Evolutionary conservation across 31 red algal genomes (phyloP).

Genomic region (Endocladia muricata): DNA sequence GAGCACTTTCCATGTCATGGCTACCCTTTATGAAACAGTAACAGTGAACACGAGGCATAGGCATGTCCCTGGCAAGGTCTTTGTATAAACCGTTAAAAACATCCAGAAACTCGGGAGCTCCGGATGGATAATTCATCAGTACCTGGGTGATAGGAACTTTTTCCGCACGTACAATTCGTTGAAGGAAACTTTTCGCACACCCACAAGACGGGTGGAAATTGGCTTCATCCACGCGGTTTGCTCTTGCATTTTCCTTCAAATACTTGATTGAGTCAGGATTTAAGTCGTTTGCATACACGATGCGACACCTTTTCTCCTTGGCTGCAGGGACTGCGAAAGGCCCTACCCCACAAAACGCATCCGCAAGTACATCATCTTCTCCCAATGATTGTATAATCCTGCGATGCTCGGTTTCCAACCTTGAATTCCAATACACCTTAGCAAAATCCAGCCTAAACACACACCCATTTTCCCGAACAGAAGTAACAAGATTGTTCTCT

Average conservation of each 20-base stretch:
- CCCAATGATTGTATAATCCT: conserved; percentile 56
- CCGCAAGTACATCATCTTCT: conserved; percentile 53
- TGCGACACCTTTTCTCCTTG: conserved; percentile 28
- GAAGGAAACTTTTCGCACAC: conserved; percentile 66
- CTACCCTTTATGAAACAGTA: conserved; percentile 81
- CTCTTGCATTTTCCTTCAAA: conserved; percentile 59
- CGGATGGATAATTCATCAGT: conserved; percentile 90
- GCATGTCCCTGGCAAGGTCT: neutral
- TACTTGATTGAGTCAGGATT: conserved; percentile 75
- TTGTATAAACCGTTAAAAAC: conserved; percentile 77
- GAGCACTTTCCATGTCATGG: conserved; percentile 31
- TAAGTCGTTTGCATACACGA: conserved; percentile 88
- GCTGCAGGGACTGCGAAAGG: conserved; percentile 85
- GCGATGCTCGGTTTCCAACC: conserved; percentile 87
- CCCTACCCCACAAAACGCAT: conserved; percentile 95
- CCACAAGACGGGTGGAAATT: conserved; percentile 39
- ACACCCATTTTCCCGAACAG: conserved; percentile 88
- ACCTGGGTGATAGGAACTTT: conserved; percentile 54
- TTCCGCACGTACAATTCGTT: conserved; percentile 36
- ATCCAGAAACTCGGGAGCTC: conserved; percentile 77
- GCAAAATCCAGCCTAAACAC: conserved; percentile 73
- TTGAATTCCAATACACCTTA: conserved; percentile 95
- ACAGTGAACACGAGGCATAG: conserved; percentile 79
- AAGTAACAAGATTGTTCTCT: conserved; percentile 43
- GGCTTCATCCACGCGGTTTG: conserved; percentile 45